Evolutionary conservation across 176 grass and related monocot genomes (phyloP).

Genomic region (Aechmea fasciata): DNA sequence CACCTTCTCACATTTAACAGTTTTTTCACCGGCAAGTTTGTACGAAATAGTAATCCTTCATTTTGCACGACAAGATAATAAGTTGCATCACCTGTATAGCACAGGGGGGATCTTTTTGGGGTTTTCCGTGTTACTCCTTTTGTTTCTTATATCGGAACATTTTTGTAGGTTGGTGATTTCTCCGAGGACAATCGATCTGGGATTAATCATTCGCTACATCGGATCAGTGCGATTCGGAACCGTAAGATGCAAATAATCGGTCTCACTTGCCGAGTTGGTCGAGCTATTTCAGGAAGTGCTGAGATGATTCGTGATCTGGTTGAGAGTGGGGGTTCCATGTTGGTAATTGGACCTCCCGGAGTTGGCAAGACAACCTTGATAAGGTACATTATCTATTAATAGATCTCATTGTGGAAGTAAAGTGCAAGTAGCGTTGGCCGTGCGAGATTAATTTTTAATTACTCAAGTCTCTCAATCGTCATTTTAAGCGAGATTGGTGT

Average conservation of each 20-base stretch:
- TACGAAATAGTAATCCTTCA: too few species aligned
- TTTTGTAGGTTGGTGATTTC: slow-evolving; percentile 73
- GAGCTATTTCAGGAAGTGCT: slow-evolving; percentile 77
- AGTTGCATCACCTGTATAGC: too few species aligned
- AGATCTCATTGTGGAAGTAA: neutral
- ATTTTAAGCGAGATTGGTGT: too few species aligned
- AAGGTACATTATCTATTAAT: slow-evolving; percentile 35
- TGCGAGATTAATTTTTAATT: too few species aligned
- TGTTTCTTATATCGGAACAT: neutral
- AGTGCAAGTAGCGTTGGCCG: neutral
- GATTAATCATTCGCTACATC: slow-evolving; percentile 81
- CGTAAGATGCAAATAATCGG: slow-evolving; percentile 82
- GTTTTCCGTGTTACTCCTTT: neutral
- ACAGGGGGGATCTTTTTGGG: too few species aligned
- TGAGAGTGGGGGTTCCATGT: slow-evolving; percentile 60
- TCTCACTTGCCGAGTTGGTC: slow-evolving; percentile 84
- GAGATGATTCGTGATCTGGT: slow-evolving; percentile 92
- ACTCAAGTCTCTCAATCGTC: too few species aligned
- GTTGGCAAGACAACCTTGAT: slow-evolving; percentile 97
- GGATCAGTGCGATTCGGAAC: slow-evolving; percentile 92
- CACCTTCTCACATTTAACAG: too few species aligned
- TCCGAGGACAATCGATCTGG: slow-evolving; percentile 92
- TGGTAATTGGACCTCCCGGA: slow-evolving; percentile 89
- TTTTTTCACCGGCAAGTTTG: too few species aligned
- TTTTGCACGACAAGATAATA: too few species aligned